phyloP scores from a whole-genome alignment of 108 stramenopile species.

The Cyclotella cryptica region DNA sequence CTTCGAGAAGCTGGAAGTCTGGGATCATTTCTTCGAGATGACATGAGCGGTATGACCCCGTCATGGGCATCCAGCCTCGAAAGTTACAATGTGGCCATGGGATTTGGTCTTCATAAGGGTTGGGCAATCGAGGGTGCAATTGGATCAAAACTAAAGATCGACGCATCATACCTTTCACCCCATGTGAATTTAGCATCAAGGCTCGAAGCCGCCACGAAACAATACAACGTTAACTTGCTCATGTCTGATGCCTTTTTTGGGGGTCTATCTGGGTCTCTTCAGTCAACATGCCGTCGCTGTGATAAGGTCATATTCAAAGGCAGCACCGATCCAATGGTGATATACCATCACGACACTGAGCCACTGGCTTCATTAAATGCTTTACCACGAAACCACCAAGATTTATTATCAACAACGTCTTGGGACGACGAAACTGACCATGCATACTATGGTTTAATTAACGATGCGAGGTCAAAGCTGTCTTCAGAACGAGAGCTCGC shows the following conservation, averaged over 20 bases:
- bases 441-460: slow-evolving; percentile 36
- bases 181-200: slow-evolving; percentile 74
- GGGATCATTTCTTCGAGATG: slow-evolving; percentile 43
- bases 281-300: slow-evolving; percentile 52
- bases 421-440: slow-evolving; percentile 41
- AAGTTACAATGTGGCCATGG: slow-evolving; percentile 59
- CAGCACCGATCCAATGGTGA: slow-evolving; percentile 49
- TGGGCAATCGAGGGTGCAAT: slow-evolving; percentile 88
- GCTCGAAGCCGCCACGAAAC: slow-evolving; percentile 68
- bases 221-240: slow-evolving; percentile 65
- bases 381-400: slow-evolving; percentile 24
- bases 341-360: slow-evolving; percentile 50
- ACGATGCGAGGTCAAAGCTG: slow-evolving; percentile 34
- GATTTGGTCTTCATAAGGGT: slow-evolving; percentile 77
- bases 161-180: slow-evolving; percentile 78
- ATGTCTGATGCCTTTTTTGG: slow-evolving; percentile 66
- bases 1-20: slow-evolving; percentile 43
- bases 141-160: slow-evolving; percentile 74
- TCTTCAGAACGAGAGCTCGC: slow-evolving; percentile 32
- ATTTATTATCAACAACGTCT: slow-evolving; percentile 23
- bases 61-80: slow-evolving; percentile 41
- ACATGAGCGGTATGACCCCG: slow-evolving; percentile 26
- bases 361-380: slow-evolving; percentile 23
- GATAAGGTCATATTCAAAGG: slow-evolving; percentile 64
- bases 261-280: slow-evolving; percentile 50